Base-by-base conservation (phyloP, 345 rosid genomes). In the Garcia nutans region DNA sequence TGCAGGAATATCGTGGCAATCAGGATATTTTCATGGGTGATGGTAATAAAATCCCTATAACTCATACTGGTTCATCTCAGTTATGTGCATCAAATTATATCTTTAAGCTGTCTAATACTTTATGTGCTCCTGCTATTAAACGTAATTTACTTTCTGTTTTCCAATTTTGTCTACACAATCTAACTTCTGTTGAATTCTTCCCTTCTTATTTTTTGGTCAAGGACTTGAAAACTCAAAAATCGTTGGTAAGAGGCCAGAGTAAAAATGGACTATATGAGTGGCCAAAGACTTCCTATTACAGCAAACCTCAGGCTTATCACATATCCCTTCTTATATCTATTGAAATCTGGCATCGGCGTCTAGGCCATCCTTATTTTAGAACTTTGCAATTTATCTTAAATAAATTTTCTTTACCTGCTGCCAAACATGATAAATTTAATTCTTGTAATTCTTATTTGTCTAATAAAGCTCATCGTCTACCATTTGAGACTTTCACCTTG, bases 21-120 rank as follows among this genome's bases (percentile, higher is more conserved):
- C 22, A 33, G 41, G 41, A 33, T 3, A 5, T 68, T 3, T 2
- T 17, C 49, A 22, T 49, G 59, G 57, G 72, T 10, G 58, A 68
- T 24, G 72, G n/a, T 68, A 68, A 68, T 1, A 68, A 47, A 45
- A 68, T 68, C 12, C 41, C 59, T 20, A 49, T 68, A 22, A 68
- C 72, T 13, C 72, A 68, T 2, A 68, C 37, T 68, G 42, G 59
- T 68, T 68, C 42, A n/a, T 24, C 42, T 45, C 20, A 49, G 41
- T 2, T 26, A 24, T n/a, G 22, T 68, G 72, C 72, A 49, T 62
- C 58, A 19, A 68, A 68, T 19, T 3, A 0, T 22, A 0, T 5
- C 23, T 68, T 68, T 11, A 10, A 23, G 2, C n/a, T 68, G 37
- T 22, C 41, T 11, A 23, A 50, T 23, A 68, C 72, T 45, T 3